Evolutionary conservation across 768 basidiomycete genomes (phyloP).

Genomic region (Mycena albidolilacea): DNA sequence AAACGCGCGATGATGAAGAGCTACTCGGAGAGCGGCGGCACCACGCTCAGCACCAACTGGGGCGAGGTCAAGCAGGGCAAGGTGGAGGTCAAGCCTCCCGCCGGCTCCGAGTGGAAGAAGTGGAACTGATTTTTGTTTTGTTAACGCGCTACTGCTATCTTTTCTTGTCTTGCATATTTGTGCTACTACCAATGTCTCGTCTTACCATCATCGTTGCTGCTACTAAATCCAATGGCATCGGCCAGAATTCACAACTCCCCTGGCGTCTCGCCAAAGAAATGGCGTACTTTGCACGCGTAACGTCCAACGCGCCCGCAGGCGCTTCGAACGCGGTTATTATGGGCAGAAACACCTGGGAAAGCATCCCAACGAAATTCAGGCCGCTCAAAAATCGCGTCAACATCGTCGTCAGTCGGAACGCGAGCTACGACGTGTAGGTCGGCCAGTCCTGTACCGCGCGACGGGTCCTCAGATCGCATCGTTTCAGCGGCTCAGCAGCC

Average conservation of each 20-base stretch:
- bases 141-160: neutral
- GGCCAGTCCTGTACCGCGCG: neutral
- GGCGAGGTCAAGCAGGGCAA: slow-evolving; percentile 81
- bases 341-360: slow-evolving; percentile 99
- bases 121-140: slow-evolving; percentile 63
- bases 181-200: slow-evolving; percentile 62
- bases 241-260: slow-evolving; percentile 80
- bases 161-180: slow-evolving; percentile 33
- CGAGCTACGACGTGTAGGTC: slow-evolving; percentile 74
- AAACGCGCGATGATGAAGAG: slow-evolving; percentile 98
- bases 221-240: slow-evolving; percentile 90
- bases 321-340: slow-evolving; percentile 86
- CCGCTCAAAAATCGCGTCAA: slow-evolving; percentile 86
- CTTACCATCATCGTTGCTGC: slow-evolving; percentile 96
- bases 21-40: slow-evolving; percentile 95
- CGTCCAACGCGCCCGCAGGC: slow-evolving; percentile 70
- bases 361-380: slow-evolving; percentile 88
- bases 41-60: slow-evolving; percentile 97
- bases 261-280: slow-evolving; percentile 94
- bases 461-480: slow-evolving; percentile 19
- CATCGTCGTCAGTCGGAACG: slow-evolving; percentile 79
- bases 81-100: slow-evolving; percentile 87
- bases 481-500: slow-evolving; percentile 23
- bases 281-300: slow-evolving; percentile 92
- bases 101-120: slow-evolving; percentile 88